Percentiles rank a stretch among this genome's conserved stretches.
Evolutionary conservation across 169 alveolate genomes (phyloP).

Genomic region (Plasmodium cynomolgi): DNA sequence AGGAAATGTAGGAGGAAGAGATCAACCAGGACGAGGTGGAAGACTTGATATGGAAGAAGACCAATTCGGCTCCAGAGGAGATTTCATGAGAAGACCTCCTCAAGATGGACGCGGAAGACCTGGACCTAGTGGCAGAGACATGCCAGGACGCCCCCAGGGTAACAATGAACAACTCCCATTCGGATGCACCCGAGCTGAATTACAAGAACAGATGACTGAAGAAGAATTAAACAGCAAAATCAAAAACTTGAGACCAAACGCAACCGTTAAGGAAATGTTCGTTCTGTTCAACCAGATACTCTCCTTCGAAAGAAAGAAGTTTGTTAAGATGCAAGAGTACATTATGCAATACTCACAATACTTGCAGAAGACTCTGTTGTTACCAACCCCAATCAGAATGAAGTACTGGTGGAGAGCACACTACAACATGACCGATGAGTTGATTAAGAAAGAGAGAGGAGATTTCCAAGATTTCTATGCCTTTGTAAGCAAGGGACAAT

Average conservation of each 20-base stretch:
- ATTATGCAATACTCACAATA: slow-evolving; percentile 19
- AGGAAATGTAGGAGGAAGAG: neutral
- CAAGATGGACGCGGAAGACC: neutral
- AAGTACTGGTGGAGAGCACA: slow-evolving; percentile 60
- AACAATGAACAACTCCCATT: neutral
- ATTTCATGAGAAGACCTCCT: neutral
- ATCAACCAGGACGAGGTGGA: neutral
- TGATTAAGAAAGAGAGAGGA: slow-evolving; percentile 21
- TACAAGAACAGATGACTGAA: slow-evolving; percentile 4
- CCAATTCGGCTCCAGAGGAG: neutral
- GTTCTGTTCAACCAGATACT: slow-evolving; percentile 5
- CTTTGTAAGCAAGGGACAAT: slow-evolving; percentile 12
- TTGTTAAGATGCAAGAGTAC: slow-evolving; percentile 37
- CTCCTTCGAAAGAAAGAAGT: slow-evolving; percentile 21
- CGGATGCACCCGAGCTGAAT: slow-evolving; percentile 1
- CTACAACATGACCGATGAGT: slow-evolving; percentile 18
- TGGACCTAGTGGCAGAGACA: neutral
- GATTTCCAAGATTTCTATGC: slow-evolving; percentile 7
- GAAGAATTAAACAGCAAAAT: slow-evolving; percentile 9
- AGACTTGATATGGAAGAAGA: neutral
- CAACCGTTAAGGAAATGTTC: slow-evolving; percentile 18
- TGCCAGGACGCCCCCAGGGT: neutral
- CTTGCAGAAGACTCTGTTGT: slow-evolving; percentile 3
- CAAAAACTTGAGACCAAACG: neutral
- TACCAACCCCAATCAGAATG: slow-evolving; percentile 17